Conservation (phyloP, 805 yeast genomes). For the Candida peoriensis region DNA sequence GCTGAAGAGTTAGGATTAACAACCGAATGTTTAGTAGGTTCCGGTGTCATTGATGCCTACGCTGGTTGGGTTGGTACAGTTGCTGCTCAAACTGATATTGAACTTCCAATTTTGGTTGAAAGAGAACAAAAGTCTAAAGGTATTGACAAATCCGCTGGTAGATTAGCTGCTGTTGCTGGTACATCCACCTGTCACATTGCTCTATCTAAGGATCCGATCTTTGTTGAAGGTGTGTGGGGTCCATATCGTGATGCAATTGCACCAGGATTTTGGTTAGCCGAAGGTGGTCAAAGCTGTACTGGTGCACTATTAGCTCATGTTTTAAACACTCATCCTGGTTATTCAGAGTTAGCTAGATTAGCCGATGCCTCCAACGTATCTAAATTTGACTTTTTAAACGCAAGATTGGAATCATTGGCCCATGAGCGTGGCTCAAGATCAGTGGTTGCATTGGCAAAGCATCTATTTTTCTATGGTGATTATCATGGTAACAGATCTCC, state of each 20-base stretch:
- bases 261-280: conserved; percentile 91
- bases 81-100: conserved; percentile 73
- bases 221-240: conserved; percentile 98
- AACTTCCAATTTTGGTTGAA: conserved; percentile 43
- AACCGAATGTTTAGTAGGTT: conserved; percentile 76
- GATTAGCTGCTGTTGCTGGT: conserved; percentile 97
- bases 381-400: conserved; percentile 78
- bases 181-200: conserved; percentile 96
- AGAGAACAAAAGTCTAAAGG: conserved; percentile 41
- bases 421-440: conserved; percentile 55
- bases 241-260: conserved; percentile 93
- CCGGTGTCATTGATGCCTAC: conserved; percentile 96
- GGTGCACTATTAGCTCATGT: conserved; percentile 92
- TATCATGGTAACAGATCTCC: conserved; percentile 96
- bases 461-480: conserved; percentile 92
- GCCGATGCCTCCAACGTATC: conserved; percentile 68
- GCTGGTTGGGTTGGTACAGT: conserved; percentile 99
- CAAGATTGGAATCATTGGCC: conserved; percentile 62
- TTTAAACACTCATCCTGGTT: conserved; percentile 84
- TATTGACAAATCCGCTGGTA: conserved; percentile 64
- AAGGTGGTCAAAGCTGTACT: conserved; percentile 98
- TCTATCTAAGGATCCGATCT: conserved; percentile 75
- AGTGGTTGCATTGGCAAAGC: conserved; percentile 75
- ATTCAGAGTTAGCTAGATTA: conserved; percentile 57
- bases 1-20: conserved; percentile 85